Base-by-base conservation (phyloP, 371 early-diverging fungal species). In the Dichotomocladium elegans region DNA sequence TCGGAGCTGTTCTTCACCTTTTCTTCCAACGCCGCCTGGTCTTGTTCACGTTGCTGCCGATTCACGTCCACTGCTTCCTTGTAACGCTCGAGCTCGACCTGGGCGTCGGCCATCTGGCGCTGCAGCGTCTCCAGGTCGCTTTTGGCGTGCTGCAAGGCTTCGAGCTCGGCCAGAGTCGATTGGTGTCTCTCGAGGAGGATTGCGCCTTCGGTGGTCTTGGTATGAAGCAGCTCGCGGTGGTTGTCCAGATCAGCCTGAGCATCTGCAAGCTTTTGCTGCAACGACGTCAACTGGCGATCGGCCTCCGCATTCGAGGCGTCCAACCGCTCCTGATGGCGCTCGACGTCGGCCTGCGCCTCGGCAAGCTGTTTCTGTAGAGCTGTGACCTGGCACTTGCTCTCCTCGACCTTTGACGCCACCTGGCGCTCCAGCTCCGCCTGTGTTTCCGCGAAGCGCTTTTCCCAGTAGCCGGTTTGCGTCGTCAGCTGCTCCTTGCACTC, bases 81-180 rank as follows among this genome's bases (percentile, higher is more conserved):
- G n/a, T n/a, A n/a, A n/a, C n/a, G n/a, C n/a, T n/a, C n/a, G n/a
- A n/a, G n/a, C n/a, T n/a, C n/a, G n/a, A n/a, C n/a, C n/a, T n/a
- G n/a, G n/a, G 41, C 34, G 25, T 55, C 49, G 12, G 28, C 17
- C 37, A 55, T 28, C 9, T 35, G 47, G n/a, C 28, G 26, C 5
- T 45, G 48, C 34, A 56, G n/a, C 7, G 43, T 25, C 28, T 56
- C 29, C 30, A 49, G 49, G 21, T 37, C 37, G 3, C 2, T 52
- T 33, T 22, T 28, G 31, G 27, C 27, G 24, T 19, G 51, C 19
- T 35, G 51, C 35, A 34, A 35, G 29, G 10, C 14, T 42, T 30
- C 37, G 35, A 43, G 22, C 15, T 37, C 33, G 10, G 43, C 47
- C 35, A 40, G 25, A 3, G 54, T 12, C 12, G 46, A 4, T 24